Evolutionary conservation across 805 yeast genomes (phyloP), one percentile per base, ranked within the genome.

Genomic region (Yamadazyma takamatsuzukensis): DNA sequence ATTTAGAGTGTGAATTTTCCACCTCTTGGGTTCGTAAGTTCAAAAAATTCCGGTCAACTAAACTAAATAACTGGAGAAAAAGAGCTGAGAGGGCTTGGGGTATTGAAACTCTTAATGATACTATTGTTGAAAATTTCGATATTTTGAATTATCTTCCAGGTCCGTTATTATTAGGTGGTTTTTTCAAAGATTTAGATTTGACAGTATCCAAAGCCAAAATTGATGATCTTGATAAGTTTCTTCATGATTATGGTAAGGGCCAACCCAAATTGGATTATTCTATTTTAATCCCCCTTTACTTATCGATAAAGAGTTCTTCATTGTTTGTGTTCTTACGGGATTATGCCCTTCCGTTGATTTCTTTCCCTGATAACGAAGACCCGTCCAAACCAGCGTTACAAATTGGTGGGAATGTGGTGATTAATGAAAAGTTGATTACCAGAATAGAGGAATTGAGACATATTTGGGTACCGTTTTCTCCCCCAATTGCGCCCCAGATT

Each of bases 241-340:
- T 67, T n/a, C 44, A 47, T 27, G 51, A 53, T 0, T 48, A 53
- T 30, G 68, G 64, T 5, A 58, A 75, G 39, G 70, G 72, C 1
- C 76, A 77, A 37, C 86, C 87, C 0, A 65, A 56, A 29, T 62
- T 69, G 33, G 53, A 51, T 4, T 80, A 78, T 46, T 76, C 84
- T 5, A 69, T 78, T 15, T 55, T 80, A 24, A 51, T 76, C 6
- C 79, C 83, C 1, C 37, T 76, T 30, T 67, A 61, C 29, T 37
- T 76, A 7, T 61, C 61, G n/a, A 45, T 79, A 8, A 59, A 51
- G 35, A 70, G 76, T 22, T 57, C 61, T 14, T 49, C 60, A 6
- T 55, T 72, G 50, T 64, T 66, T 21, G 51, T 74, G 21, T 67
- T 61, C 34, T 46, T 78, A 11, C 61, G 72, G 36, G 83, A 78